Base-by-base conservation (phyloP, 768 basidiomycete species). In the Rhodotorula toruloides region DNA sequence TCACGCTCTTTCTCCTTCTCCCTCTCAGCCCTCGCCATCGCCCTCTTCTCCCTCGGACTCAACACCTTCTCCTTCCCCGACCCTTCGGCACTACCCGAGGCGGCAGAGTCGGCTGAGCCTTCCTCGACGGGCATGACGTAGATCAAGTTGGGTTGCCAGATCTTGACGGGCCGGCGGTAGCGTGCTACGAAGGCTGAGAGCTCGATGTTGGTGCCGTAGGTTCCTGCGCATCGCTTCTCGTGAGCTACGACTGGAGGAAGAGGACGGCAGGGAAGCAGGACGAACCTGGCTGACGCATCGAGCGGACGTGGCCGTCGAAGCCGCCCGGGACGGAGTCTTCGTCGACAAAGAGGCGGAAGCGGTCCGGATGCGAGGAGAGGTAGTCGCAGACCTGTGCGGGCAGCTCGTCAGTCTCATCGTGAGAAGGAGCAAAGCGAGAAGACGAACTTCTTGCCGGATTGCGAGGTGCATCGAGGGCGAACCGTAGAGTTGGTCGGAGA, bases 191-290 rank as follows among this genome's bases (percentile, higher is more conserved):
- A 94, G 1, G 90, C 90, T 25, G 87, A 88, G n/a, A 96, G 81
- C 77, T 96, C 92, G 74, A 96, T 84, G 77, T 96, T 90, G 2
- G 91, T 91, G 47, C 91, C 92, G 67, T 93, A 94, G 3, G 91
- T 93, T 46, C 71, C 65, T 65, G 69, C n/a, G 55, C 47, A 37
- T 60, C 53, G 27, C 37, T 22, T 29, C 17, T 19, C 27, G 36
- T 70, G 17, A 43, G 48, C 44, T 11, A 13, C 21, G 3, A 12
- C 19, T 25, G 21, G 22, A 36, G 40, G 13, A 47, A 25, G 16
- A 34, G 34, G 25, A 11, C 6, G 43, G 8, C 25, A 12, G 25
- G 6, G 13, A 19, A 8, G 32, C 10, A 21, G 21, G 22, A 37
- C 43, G 53, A 40, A 60, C 59, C 61, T 13, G 48, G 65, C 79